These are phyloP conservation scores for Tolypocladium ophioglossoides DNA, from an alignment of 2,329 filamentous ascomycete species.

Conservation along the genomic window DNA sequence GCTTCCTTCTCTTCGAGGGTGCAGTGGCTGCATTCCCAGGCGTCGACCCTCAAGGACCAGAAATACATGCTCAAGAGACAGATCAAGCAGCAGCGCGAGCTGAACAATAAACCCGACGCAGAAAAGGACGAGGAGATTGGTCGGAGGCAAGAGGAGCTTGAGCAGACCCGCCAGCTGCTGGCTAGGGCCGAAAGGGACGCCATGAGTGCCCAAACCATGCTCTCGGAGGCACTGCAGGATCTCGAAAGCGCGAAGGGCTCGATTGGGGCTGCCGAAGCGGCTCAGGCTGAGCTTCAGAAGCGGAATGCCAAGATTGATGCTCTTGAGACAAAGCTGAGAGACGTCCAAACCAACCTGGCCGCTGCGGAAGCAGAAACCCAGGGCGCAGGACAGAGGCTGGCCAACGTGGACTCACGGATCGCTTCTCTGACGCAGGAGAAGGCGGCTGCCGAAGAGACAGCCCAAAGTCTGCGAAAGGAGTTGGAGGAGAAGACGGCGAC, in stretches of 20 bases:
- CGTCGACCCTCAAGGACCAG: slow-evolving; percentile 74
- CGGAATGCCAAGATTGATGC: slow-evolving; percentile 27
- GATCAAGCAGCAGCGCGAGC: slow-evolving; percentile 88
- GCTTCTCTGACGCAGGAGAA: slow-evolving; percentile 17
- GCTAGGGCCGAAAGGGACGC: slow-evolving; percentile 27
- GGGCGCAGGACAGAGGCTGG: slow-evolving; percentile 22
- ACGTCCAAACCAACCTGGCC: slow-evolving; percentile 9
- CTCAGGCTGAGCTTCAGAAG: slow-evolving; percentile 18
- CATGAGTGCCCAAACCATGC: slow-evolving; percentile 33
- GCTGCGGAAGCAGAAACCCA: slow-evolving; percentile 26
- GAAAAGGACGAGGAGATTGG: slow-evolving; percentile 57
- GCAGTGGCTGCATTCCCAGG: slow-evolving; percentile 65
- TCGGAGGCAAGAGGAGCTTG: slow-evolving; percentile 45
- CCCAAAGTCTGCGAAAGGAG: slow-evolving; percentile 14
- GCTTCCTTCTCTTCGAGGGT: slow-evolving; percentile 69
- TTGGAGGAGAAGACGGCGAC: slow-evolving; percentile 8
- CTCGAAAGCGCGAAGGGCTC: slow-evolving; percentile 27
- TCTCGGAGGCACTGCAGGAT: slow-evolving; percentile 36
- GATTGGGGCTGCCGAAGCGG: slow-evolving; percentile 11
- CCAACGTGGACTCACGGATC: slow-evolving; percentile 19
- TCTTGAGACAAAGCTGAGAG: slow-evolving; percentile 20
- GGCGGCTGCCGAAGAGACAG: slow-evolving; percentile 15
- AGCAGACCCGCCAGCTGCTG: slow-evolving; percentile 26
- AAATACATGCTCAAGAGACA: slow-evolving; percentile 83
- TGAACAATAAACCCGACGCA: slow-evolving; percentile 78